Evolutionary conservation across 108 stramenopile genomes (phyloP), one percentile per base, ranked within the genome.

Genomic region (Aureococcus anophagefferens): DNA sequence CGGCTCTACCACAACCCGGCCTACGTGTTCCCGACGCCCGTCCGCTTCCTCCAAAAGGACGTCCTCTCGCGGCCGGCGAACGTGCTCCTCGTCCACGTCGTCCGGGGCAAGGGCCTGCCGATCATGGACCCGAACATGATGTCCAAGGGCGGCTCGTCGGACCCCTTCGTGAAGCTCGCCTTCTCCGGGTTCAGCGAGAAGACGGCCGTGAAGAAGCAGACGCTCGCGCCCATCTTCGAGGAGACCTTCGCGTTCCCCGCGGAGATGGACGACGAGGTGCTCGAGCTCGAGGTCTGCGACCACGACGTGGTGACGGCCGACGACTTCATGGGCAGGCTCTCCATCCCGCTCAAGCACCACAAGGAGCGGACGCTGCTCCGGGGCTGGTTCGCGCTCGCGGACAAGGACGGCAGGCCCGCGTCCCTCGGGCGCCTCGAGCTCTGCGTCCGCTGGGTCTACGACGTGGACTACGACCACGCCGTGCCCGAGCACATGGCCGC

Each of bases 51-150:
- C n/a, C n/a, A n/a, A n/a, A n/a, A n/a, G n/a, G 40, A 44, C 9
- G 13, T 44, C 13, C 13, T 44, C 5, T 33, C 63, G 18, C 14
- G 59, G 35, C 62, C 14, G 16, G 46, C 70, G 13, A 71, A 71
- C 35, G 62, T 35, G 62, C 37, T 77, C 35, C 30, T 40, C 0
- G 67, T 77, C 18, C 32, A 29, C 0, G 40, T 72, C 0, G 64
- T 77, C 0, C 70, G 64, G 37, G 75, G 32, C 29, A 29, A 40
- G 30, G 70, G 67, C 5, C 17, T 76, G 30, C 68, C 36, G 33
- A 32, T 76, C 28, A 76, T 76, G 75, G 75, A 76, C 70, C 34
- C 18, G 35, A 65, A 63, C 34, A 63, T 76, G 35, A 37, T 76
- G 51, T 33, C 36, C 65, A 70, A 63, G 70, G 70, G 70, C 14